Percentiles rank a stretch among this genome's conserved stretches.
These are phyloP conservation scores for Chloroidium sp. DNA, from an alignment of 163 green algal species.

Conservation along the genomic window DNA sequence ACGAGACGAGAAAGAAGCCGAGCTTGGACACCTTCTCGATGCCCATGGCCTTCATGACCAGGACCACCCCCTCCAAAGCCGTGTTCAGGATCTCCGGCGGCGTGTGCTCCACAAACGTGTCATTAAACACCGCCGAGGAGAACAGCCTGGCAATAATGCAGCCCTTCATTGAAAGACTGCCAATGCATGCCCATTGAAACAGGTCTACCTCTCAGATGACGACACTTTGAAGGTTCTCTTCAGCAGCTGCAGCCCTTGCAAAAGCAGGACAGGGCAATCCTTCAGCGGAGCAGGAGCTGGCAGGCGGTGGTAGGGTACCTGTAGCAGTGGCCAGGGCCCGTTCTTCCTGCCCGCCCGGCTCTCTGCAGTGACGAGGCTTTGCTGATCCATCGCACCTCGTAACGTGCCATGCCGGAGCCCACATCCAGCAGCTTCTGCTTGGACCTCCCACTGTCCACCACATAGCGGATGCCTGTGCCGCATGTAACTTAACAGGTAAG, in stretches of 20 bases:
- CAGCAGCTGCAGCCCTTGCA: too few relatives aligned
- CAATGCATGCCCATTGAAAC: not conserved
- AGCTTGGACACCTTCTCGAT: constrained; percentile 69
- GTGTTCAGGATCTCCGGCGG: constrained; percentile 80
- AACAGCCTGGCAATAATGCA: constrained; percentile 54
- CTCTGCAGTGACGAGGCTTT: constrained; percentile 83
- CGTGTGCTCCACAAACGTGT: constrained; percentile 71
- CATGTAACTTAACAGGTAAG: too few relatives aligned
- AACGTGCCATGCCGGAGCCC: constrained; percentile 38
- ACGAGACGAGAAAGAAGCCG: not conserved
- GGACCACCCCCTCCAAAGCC: constrained; percentile 78
- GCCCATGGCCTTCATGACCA: constrained; percentile 86
- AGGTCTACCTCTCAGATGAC: not conserved
- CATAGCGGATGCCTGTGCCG: constrained; percentile 63
- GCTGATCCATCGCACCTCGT: constrained; percentile 70
- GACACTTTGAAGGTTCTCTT: not conserved
- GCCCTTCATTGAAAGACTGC: too few relatives aligned
- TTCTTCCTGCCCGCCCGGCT: constrained; percentile 82
- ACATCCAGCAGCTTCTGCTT: constrained; percentile 78
- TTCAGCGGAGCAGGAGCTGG: not conserved
- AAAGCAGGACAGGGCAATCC: not conserved
- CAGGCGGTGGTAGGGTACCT: constrained; percentile 19
- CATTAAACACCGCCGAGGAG: constrained; percentile 78
- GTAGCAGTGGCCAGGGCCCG: constrained; percentile 89
- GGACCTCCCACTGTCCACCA: constrained; percentile 82